Percentiles rank a stretch among this genome's conserved stretches.
These are phyloP conservation scores for Leishmania tarentolae DNA, from an alignment of 208 protist genomes.

Conservation along the genomic window DNA sequence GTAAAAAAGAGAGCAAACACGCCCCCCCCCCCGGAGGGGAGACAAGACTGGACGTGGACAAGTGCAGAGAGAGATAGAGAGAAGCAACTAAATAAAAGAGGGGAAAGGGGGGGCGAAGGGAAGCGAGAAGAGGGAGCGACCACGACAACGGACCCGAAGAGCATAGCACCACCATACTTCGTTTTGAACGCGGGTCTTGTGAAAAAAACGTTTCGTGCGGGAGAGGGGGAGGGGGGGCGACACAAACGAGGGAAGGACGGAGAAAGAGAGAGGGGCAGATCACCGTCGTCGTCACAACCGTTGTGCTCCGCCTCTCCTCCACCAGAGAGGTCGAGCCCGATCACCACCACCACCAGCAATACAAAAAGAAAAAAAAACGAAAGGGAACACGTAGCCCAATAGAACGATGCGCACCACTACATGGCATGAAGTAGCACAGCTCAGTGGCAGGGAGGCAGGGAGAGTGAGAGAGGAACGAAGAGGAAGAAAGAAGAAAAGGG, in stretches of 20 bases:
- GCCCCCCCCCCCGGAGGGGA: not conserved
- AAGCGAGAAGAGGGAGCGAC: not conserved
- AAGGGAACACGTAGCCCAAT: not conserved
- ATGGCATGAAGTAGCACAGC: not conserved
- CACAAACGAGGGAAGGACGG: not conserved
- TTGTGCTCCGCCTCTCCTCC: too few species aligned
- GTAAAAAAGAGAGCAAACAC: not conserved
- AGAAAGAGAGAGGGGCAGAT: not conserved
- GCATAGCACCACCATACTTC: too few species aligned
- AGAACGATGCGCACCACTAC: not conserved
- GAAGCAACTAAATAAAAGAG: not conserved
- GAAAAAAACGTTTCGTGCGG: not conserved
- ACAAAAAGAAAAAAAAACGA: too few species aligned
- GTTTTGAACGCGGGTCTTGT: not conserved
- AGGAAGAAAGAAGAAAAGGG: not conserved
- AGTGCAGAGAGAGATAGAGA: not conserved
- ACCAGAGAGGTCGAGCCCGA: too few species aligned
- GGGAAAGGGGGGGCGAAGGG: not conserved
- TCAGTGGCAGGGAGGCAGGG: not conserved
- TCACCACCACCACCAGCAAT: too few species aligned
- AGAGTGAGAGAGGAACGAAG: not conserved
- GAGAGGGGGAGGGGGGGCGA: too few species aligned
- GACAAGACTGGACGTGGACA: not conserved
- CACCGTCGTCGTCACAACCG: not conserved
- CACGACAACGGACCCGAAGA: not conserved